Conservation (phyloP, 768 basidiomycete genomes). For the Tricholomella constricta region DNA sequence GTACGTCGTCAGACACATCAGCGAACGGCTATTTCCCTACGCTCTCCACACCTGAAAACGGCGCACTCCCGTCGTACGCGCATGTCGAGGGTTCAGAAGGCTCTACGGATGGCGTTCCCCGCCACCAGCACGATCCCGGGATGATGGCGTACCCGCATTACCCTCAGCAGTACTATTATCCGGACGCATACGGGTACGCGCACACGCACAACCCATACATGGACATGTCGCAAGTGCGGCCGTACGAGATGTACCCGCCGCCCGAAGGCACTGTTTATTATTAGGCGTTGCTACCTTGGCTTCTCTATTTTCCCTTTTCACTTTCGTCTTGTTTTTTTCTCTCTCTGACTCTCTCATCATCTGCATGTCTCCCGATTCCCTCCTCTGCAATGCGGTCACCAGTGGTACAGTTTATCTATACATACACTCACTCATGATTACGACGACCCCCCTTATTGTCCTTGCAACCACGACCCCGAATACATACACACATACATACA, state of each 20-base stretch:
- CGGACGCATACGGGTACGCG: slow-evolving; percentile 62
- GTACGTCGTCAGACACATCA: slow-evolving; percentile 21
- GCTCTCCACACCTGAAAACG: slow-evolving; percentile 10
- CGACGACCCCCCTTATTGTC: not conserved
- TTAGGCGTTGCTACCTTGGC: slow-evolving; percentile 35
- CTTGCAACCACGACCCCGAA: slow-evolving; percentile 1
- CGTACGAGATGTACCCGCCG: slow-evolving; percentile 66
- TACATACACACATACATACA: slow-evolving; percentile 2
- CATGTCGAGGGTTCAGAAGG: slow-evolving; percentile 36
- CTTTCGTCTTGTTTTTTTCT: not conserved
- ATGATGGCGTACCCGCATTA: slow-evolving; percentile 64
- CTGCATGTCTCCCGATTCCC: slow-evolving; percentile 4
- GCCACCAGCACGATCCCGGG: slow-evolving; percentile 20
- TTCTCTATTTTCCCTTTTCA: not conserved
- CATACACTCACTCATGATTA: slow-evolving; percentile 13
- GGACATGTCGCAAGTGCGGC: slow-evolving; percentile 65
- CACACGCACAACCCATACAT: slow-evolving; percentile 51
- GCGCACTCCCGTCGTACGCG: slow-evolving; percentile 25
- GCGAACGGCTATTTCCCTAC: slow-evolving; percentile 20
- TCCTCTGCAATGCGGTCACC: slow-evolving; percentile 11
- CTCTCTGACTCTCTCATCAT: slow-evolving; percentile 3
- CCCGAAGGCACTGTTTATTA: slow-evolving; percentile 63
- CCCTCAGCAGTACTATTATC: slow-evolving; percentile 69
- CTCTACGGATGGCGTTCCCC: slow-evolving; percentile 9
- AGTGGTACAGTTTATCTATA: slow-evolving; percentile 12